These are phyloP conservation scores for Penicillium turbatum DNA, from an alignment of 495 filamentous ascomycete species.

Conservation along the genomic window DNA sequence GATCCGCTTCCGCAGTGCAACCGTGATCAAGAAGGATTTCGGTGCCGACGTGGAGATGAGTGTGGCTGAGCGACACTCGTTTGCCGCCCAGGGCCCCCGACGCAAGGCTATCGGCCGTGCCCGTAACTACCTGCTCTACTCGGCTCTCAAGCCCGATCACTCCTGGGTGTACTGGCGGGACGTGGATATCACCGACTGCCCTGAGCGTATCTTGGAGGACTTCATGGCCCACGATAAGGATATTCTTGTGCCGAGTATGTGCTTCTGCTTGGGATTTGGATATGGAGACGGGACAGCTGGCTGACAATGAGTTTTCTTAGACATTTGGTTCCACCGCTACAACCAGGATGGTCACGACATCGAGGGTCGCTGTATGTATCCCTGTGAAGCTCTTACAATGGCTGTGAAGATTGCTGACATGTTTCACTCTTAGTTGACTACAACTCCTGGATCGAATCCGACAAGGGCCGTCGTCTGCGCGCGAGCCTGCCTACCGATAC, in stretches of 20 bases:
- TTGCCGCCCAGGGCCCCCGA: slow-evolving; percentile 82
- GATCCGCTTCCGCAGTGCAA: slow-evolving; percentile 73
- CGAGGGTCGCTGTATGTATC: slow-evolving; percentile 81
- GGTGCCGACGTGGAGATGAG: slow-evolving; percentile 61
- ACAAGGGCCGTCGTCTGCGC: slow-evolving; percentile 70
- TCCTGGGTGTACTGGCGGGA: slow-evolving; percentile 99
- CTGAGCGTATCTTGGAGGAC: slow-evolving; percentile 83
- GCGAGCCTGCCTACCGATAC: slow-evolving; percentile 68
- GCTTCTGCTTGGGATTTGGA: not conserved
- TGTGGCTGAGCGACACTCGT: slow-evolving; percentile 79
- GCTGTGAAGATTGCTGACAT: slow-evolving; percentile 9
- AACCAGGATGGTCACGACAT: slow-evolving; percentile 70
- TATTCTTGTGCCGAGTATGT: slow-evolving; percentile 91
- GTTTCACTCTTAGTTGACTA: slow-evolving; percentile 69
- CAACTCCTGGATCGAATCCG: slow-evolving; percentile 97
- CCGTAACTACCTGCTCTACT: slow-evolving; percentile 83
- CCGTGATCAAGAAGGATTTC: slow-evolving; percentile 88
- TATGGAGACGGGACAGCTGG: not conserved
- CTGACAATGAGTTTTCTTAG: slow-evolving; percentile 44
- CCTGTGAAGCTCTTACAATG: not conserved
- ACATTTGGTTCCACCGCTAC: slow-evolving; percentile 98
- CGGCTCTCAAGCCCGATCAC: slow-evolving; percentile 85
- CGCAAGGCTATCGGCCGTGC: slow-evolving; percentile 87
- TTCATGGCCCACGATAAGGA: slow-evolving; percentile 92
- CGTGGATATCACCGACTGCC: slow-evolving; percentile 91